A percentile compares a stretch with the other conserved stretches of the same genome.
phyloP scores from a whole-genome alignment of 192 early-diverging fungal genomes.

The Allomyces arbusculus region DNA sequence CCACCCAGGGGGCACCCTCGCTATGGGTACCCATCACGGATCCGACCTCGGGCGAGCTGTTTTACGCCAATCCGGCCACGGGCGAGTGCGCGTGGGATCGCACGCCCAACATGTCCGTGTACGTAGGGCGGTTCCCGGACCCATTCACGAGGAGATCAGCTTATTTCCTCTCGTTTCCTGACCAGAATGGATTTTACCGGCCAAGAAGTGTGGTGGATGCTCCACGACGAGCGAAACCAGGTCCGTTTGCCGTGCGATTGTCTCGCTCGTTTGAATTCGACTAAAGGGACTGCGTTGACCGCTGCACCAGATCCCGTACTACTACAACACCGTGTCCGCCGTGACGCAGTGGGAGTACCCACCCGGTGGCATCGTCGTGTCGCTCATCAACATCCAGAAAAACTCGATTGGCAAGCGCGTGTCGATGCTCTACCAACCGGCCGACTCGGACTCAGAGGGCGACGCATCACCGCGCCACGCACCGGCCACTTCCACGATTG shows the following conservation, averaged over 20 bases:
- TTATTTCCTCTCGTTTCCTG: not conserved
- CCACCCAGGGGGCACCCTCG: no score
- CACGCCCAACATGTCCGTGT: not conserved
- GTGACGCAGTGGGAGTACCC: slow-evolving; percentile 79
- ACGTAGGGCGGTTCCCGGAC: not conserved
- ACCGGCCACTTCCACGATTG: no score
- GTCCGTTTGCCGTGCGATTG: not conserved
- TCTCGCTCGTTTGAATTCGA: slow-evolving; percentile 25
- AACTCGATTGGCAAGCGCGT: slow-evolving; percentile 62
- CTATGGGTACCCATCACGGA: not conserved
- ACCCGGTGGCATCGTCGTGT: slow-evolving; percentile 36
- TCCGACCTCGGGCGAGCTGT: not conserved
- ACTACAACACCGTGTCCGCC: slow-evolving; percentile 72
- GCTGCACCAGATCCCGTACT: slow-evolving; percentile 59
- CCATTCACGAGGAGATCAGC: slow-evolving; percentile 1
- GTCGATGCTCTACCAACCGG: slow-evolving; percentile 15
- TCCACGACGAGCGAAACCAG: not conserved
- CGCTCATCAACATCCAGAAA: slow-evolving; percentile 27
- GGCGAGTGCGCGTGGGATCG: slow-evolving; percentile 58
- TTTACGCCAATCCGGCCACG: slow-evolving; percentile 13
- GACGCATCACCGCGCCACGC: no score
- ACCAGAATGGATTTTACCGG: not conserved
- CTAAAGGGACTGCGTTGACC: slow-evolving; percentile 18
- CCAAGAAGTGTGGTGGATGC: not conserved
- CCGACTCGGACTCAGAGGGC: no score